phyloP scores from a whole-genome alignment of 1,139 yeast species.

The Pichia sp. region DNA sequence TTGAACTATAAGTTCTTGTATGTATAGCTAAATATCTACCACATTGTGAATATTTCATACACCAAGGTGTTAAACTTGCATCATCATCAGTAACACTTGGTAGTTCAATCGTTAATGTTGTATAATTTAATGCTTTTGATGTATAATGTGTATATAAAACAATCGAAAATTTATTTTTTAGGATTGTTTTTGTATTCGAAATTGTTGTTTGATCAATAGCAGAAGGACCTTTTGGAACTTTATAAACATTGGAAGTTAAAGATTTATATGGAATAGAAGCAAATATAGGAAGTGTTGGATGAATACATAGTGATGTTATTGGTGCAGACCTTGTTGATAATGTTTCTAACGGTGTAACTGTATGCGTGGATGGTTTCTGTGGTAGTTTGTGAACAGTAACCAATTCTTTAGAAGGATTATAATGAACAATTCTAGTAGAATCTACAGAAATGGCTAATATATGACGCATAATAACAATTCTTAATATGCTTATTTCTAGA shows the following conservation, averaged over 20 bases:
- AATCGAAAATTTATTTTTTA: neutral
- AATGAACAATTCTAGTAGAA: neutral
- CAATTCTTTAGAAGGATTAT: neutral
- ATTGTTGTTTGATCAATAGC: neutral
- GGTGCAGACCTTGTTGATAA: neutral
- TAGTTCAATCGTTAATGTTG: constrained; percentile 7
- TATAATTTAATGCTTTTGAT: constrained; percentile 1
- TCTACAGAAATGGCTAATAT: neutral
- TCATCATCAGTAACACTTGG: neutral
- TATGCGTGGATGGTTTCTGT: neutral
- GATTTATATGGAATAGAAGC: neutral
- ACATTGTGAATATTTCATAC: constrained; percentile 10
- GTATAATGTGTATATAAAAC: constrained; percentile 1
- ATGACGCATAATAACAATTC: neutral
- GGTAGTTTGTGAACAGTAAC: neutral
- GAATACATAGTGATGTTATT: neutral
- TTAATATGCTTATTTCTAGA: neutral
- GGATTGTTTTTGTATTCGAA: neutral
- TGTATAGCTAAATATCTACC: constrained; percentile 11
- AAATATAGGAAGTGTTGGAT: neutral
- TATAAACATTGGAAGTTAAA: neutral
- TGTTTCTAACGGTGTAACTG: neutral
- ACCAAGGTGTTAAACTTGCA: constrained; percentile 3
- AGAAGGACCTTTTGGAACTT: constrained; percentile 1
- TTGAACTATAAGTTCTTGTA: constrained; percentile 2